phyloP scores from a whole-genome alignment of 176 grass and related monocot species.

The Oryza australiensis region DNA sequence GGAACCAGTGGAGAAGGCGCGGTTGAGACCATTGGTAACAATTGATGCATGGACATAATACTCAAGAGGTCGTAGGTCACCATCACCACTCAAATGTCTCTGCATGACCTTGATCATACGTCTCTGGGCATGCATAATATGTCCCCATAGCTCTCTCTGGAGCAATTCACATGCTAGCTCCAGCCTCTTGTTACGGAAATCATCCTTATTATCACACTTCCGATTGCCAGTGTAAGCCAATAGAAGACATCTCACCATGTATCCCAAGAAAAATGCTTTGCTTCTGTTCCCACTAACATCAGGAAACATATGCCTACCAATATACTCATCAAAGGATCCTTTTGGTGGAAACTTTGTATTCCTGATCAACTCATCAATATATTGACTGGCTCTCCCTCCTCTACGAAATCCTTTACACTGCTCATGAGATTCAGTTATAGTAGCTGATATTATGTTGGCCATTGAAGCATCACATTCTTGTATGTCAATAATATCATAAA shows the following conservation, averaged over 20 bases:
- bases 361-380: conserved; percentile 53
- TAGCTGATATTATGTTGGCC: conserved; percentile 67
- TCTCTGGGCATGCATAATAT: conserved; percentile 57
- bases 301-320: conserved; percentile 63
- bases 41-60: conserved; percentile 65
- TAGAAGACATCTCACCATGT: conserved; percentile 89
- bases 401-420: conserved; percentile 56
- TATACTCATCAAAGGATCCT: conserved; percentile 74
- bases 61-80: conserved; percentile 48
- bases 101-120: conserved; percentile 80
- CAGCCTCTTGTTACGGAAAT: conserved; percentile 91
- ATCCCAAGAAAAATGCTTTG: conserved; percentile 75
- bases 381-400: conserved; percentile 51
- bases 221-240: conserved; percentile 59
- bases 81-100: conserved; percentile 72
- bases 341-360: conserved; percentile 70
- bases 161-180: conserved; percentile 71
- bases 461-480: conserved; percentile 61
- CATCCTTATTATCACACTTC: conserved; percentile 88
- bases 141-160: conserved; percentile 56
- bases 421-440: conserved; percentile 60
- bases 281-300: conserved; percentile 46
- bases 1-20: conserved; percentile 77
- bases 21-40: conserved; percentile 77
- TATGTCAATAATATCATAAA: conserved; percentile 73